Conservation (phyloP, 169 alveolate genomes). For the Cryptosporidium sp. region DNA sequence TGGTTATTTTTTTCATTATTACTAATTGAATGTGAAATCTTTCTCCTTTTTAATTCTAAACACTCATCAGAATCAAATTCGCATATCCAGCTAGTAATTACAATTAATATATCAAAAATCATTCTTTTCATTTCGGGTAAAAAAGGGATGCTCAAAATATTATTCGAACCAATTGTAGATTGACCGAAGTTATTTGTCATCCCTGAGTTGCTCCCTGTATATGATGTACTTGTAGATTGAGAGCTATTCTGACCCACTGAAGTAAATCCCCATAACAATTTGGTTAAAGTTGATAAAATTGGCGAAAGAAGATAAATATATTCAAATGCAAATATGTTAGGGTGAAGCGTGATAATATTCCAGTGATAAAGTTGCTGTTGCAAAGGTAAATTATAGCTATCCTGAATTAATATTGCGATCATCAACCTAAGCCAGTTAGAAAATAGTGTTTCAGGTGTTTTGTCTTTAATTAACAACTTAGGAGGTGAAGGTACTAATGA, state of each 20-base stretch:
- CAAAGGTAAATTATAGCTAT: slow-evolving; percentile 57
- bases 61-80: background rate
- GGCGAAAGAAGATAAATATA: slow-evolving; percentile 60
- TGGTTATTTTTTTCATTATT: background rate
- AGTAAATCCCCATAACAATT: slow-evolving; percentile 45
- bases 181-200: background rate
- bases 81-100: slow-evolving; percentile 52
- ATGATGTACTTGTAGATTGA: background rate
- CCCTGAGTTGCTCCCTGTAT: background rate
- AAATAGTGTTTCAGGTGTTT: slow-evolving; percentile 46
- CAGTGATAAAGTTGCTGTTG: slow-evolving; percentile 69
- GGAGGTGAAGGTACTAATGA: slow-evolving; percentile 71
- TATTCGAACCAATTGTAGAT: background rate
- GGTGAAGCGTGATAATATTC: slow-evolving; percentile 48
- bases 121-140: slow-evolving; percentile 68
- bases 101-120: slow-evolving; percentile 26
- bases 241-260: background rate
- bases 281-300: slow-evolving; percentile 48
- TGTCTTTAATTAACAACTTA: slow-evolving; percentile 18
- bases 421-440: slow-evolving; percentile 67
- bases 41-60: slow-evolving; percentile 23
- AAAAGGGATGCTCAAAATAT: slow-evolving; percentile 40
- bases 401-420: slow-evolving; percentile 69
- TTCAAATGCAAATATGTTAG: slow-evolving; percentile 10
- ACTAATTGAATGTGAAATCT: background rate